These are phyloP conservation scores for Apiotrichum siamense DNA, from an alignment of 1,284 basidiomycete species.

Conservation along the genomic window DNA sequence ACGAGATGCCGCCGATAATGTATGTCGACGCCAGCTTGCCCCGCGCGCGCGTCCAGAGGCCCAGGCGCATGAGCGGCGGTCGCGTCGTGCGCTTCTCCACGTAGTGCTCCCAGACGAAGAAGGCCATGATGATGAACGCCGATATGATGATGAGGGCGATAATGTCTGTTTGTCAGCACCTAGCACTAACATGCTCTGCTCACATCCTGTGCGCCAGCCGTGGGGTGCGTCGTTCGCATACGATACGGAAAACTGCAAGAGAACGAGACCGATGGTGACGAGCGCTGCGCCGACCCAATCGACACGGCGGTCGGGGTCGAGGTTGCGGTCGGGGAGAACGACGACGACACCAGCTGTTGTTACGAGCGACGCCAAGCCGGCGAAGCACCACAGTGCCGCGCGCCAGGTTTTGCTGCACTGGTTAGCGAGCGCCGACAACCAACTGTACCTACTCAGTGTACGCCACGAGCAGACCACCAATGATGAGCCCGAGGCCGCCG, in stretches of 20 bases:
- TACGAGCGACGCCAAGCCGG: constrained; percentile 55
- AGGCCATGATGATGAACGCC: constrained; percentile 55
- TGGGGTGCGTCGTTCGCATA: constrained; percentile 63
- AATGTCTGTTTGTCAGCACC: constrained; percentile 36
- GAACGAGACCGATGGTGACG: constrained; percentile 65
- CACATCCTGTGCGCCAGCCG: constrained; percentile 70
- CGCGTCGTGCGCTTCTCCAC: constrained; percentile 49
- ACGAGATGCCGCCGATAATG: constrained; percentile 62
- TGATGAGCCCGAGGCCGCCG: constrained; percentile 59
- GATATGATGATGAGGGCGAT: constrained; percentile 59
- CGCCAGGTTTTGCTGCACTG: constrained; percentile 53
- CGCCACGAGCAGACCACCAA: constrained; percentile 67
- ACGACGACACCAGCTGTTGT: constrained; percentile 53
- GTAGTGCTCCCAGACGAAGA: constrained; percentile 64
- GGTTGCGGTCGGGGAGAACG: constrained; percentile 53
- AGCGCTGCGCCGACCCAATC: constrained; percentile 78
- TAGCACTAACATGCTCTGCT: constrained; percentile 30
- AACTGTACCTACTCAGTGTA: constrained; percentile 48
- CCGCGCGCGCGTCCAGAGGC: constrained; percentile 62
- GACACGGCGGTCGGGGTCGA: constrained; percentile 54
- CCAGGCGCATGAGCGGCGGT: constrained; percentile 65
- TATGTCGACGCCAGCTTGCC: constrained; percentile 63
- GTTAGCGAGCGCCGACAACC: neutral
- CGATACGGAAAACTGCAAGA: constrained; percentile 72
- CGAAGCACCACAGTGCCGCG: constrained; percentile 56